Base-by-base conservation (phyloP, 441 rosid species). In the Jatropha multifida region DNA sequence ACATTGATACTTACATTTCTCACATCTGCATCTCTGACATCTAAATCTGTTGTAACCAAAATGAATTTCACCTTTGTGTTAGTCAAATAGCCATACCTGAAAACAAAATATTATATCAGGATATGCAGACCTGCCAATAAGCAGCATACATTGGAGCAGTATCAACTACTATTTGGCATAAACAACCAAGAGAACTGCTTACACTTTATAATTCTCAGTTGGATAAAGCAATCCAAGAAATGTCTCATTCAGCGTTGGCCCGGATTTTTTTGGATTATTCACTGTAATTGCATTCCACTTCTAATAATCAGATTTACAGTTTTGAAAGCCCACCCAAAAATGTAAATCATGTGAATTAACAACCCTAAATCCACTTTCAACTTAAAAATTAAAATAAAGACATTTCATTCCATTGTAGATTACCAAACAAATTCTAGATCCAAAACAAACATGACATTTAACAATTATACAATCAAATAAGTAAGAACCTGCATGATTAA, bases 1-100 rank as follows among this genome's bases (percentile, higher is more conserved):
- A 67, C 15, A 72, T 4, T 17, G 69, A 32, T 40, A 76, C 97
- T 93, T 83, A 90, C 97, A 90, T 82, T 92, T 86, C 90, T 88
- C 59, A 92, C 96, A 81, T 95, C 94, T 0, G 90, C 95, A 80
- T 95, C 98, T 86, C 84, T 88, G 65, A 92, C 96, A 82, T 92
- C 97, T 76, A 90, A 76, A 88, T 95, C 97, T 2, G 94, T 91
- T 0, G 92, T 90, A 77, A 95, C 98, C 85, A 92, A 61, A 74
- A 93, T 90, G 79, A 95, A 91, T 74, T 95, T 95, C 76, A 93
- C 99, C 85, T 93, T 91, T 26, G 98, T 93, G 87, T 93, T 94
- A 41, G 98, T 94, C 92, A 93, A 86, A 85, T 91, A 93, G 72
- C 96, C 97, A 64, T 93, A 91, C 73, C 97, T 93, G 80, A 75